Conservation (phyloP, 805 yeast genomes). For the Saturnispora ahearnii region DNA sequence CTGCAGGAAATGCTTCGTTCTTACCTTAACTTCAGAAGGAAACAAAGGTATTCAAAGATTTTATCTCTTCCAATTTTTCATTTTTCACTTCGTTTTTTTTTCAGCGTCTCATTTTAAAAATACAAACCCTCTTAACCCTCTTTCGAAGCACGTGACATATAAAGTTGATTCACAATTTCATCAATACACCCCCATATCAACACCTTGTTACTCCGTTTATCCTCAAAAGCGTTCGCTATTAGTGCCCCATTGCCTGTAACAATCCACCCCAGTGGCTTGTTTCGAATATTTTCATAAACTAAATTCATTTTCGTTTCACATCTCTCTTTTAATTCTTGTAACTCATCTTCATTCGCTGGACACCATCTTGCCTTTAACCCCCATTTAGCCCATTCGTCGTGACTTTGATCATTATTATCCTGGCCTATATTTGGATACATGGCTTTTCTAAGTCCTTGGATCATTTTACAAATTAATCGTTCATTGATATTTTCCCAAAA, state of each 20-base stretch:
- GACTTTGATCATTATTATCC: too few relatives aligned
- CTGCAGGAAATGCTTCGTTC: constrained; percentile 71
- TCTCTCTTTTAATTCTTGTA: background rate
- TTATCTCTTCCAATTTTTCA: background rate
- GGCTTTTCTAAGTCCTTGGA: constrained; percentile 29
- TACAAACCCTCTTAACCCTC: constrained; percentile 5
- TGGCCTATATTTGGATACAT: constrained; percentile 27
- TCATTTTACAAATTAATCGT: constrained; percentile 42
- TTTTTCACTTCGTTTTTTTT: background rate
- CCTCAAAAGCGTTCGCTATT: background rate
- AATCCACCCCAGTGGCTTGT: background rate
- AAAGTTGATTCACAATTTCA: background rate
- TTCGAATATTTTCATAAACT: background rate
- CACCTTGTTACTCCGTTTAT: background rate
- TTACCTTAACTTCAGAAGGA: constrained; percentile 17
- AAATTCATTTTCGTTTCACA: background rate
- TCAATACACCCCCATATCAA: background rate
- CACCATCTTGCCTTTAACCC: constrained; percentile 6
- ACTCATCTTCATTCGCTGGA: background rate
- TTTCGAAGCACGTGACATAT: constrained; percentile 5
- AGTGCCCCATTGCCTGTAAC: background rate
- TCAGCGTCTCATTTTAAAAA: background rate
- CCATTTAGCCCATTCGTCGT: background rate
- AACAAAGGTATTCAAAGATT: too few relatives aligned
- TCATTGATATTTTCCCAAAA: constrained; percentile 52